Base-by-base conservation (phyloP, 2,329 filamentous ascomycete species). In the Truncatella angustata region DNA sequence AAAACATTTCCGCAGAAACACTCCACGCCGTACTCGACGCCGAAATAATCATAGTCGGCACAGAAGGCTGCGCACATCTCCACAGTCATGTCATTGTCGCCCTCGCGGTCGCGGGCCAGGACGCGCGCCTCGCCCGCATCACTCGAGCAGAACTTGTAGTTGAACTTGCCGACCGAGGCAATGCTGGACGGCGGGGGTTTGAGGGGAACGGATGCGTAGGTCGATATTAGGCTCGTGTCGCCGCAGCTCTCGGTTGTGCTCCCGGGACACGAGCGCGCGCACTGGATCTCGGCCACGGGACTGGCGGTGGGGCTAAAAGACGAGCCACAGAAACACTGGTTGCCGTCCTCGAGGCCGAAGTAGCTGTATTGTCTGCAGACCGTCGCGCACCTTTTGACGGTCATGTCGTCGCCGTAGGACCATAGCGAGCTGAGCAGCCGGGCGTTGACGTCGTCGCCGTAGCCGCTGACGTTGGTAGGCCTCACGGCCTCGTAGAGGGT, bases 371-470 rank as follows among this genome's bases (percentile, higher is more conserved):
- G 53, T 4, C 60, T 55, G 57, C 75, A 78, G 53, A 67, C 70
- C 1, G 58, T 49, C 5, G 73, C 62, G 56, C 75, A 78, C 10
- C 56, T 56, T 45, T 63, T 67, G 16, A 74, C 61, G 21, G 70
- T 75, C 69, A 74, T 73, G 45, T 54, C 63, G 50, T 62, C 62
- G 5, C 73, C 68, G 61, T 80, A 73, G 56, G 76, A 66, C 58
- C 77, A 69, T 61, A 82, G 73, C 74, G 80, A 84, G 45, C 73
- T 76, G 54, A 85, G 76, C 16, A 76, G 77, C 26, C 73, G 73
- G 57, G 63, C 58, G 30, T 76, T 63, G 64, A 77, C 58, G 57
- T 78, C 80, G 60, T 83, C 75, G 53, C 71, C 69, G 51, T 73
- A 73, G 62, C 80, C 82, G 42, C 81, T n/a, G 1, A 36, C 70